A percentile compares a stretch with the other conserved stretches of the same genome.
Evolutionary conservation across 345 rosid genomes (phyloP).

Genomic region (Streptanthus diversifolius): DNA sequence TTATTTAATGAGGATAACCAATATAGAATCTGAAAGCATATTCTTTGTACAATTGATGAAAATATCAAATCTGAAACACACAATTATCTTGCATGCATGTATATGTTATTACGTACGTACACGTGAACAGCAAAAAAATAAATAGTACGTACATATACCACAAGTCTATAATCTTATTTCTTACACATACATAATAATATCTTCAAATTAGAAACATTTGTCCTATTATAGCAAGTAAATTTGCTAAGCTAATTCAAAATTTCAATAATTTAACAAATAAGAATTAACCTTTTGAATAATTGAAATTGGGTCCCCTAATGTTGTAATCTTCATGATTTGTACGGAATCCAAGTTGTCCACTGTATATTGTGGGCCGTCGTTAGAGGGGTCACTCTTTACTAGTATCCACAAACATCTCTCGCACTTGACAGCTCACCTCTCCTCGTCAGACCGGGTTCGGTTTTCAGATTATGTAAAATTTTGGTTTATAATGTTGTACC

Average conservation of each 20-base stretch:
- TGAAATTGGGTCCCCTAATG: background rate
- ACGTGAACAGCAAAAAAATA: too few relatives aligned
- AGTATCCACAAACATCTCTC: background rate
- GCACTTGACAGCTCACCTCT: conserved; percentile 9
- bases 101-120: too few relatives aligned
- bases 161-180: background rate
- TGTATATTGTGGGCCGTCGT: conserved; percentile 24
- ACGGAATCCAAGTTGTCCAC: conserved; percentile 21
- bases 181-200: background rate
- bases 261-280: background rate
- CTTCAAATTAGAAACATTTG: background rate
- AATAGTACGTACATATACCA: background rate
- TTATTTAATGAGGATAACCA: background rate
- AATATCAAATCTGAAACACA: background rate
- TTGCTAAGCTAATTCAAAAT: background rate
- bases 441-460: conserved; percentile 2
- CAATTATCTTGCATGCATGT: background rate
- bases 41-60: background rate
- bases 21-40: background rate
- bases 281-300: background rate
- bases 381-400: background rate
- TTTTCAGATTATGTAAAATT: background rate
- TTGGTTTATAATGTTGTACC: background rate
- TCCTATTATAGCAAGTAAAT: background rate
- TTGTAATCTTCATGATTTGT: conserved; percentile 13